Conservation (phyloP, 164 flowering plant species). For the Vitis rotundifolia region DNA sequence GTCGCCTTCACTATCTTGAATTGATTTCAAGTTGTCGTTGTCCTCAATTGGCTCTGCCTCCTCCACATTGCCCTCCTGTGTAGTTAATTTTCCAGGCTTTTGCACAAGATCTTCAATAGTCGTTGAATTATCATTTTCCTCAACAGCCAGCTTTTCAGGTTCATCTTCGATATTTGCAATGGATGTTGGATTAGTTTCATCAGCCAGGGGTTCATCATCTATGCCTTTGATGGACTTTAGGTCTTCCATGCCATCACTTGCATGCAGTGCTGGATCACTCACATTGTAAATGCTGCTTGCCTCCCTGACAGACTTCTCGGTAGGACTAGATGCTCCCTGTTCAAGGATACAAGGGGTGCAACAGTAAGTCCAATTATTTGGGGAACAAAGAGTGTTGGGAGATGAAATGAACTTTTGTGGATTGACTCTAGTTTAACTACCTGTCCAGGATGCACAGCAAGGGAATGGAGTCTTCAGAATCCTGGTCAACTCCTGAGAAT, state of each 20-base stretch:
- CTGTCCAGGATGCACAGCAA: background rate
- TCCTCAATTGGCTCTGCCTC: background rate
- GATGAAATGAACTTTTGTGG: background rate
- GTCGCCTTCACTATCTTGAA: background rate
- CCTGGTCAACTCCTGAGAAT: slow-evolving; percentile 9
- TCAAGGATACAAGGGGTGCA: background rate
- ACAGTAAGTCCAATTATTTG: slow-evolving; percentile 1
- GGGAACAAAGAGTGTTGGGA: background rate
- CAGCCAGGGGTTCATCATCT: background rate
- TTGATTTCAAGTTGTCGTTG: background rate
- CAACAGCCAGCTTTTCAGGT: background rate
- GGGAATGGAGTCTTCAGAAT: slow-evolving; percentile 3
- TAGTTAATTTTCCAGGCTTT: background rate
- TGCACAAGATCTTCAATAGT: background rate
- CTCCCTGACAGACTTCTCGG: slow-evolving; percentile 3
- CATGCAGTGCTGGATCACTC: background rate
- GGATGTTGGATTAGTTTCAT: background rate
- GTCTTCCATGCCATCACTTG: background rate
- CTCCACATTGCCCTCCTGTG: background rate
- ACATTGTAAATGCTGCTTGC: background rate
- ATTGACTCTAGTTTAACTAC: background rate
- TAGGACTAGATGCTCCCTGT: slow-evolving; percentile 13
- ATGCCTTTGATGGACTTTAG: slow-evolving; percentile 1
- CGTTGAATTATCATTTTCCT: background rate
- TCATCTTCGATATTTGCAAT: background rate